A percentile compares a stretch with the other conserved stretches of the same genome.
phyloP scores from a whole-genome alignment of 331 rosid genomes.

The Telfairia occidentalis region DNA sequence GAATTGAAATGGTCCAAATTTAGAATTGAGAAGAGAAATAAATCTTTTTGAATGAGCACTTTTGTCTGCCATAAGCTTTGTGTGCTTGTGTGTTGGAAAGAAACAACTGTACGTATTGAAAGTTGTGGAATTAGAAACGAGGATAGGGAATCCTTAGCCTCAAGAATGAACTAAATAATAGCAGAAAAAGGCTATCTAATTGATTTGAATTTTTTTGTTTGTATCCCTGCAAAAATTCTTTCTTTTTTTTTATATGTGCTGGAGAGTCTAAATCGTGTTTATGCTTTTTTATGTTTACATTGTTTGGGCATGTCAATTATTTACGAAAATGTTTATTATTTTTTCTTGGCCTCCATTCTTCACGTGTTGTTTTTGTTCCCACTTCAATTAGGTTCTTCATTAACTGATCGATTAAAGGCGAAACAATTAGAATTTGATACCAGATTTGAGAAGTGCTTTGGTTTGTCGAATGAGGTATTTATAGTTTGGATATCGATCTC shows the following conservation, averaged over 20 bases:
- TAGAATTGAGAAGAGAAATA: background rate
- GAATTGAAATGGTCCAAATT: background rate
- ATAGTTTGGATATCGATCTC: constrained; percentile 1
- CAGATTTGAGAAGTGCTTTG: constrained; percentile 62
- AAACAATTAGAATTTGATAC: constrained; percentile 72
- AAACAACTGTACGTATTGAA: background rate
- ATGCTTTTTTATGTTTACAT: background rate
- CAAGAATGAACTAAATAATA: background rate
- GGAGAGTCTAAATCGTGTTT: background rate
- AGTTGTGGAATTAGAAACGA: background rate
- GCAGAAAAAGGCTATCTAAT: background rate
- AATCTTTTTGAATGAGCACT: background rate
- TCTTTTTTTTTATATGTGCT: background rate
- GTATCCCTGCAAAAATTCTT: background rate
- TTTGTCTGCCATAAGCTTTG: background rate
- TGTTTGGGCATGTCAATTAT: background rate
- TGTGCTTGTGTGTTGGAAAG: background rate
- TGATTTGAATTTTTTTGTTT: background rate
- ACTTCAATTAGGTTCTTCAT: constrained; percentile 39
- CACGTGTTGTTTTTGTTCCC: background rate
- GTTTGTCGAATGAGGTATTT: constrained; percentile 54
- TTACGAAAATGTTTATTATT: background rate
- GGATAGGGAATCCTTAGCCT: background rate
- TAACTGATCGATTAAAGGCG: constrained; percentile 56
- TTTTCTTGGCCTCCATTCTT: background rate